These are phyloP conservation scores for Pulveroboletus ravenelii DNA, from an alignment of 768 basidiomycete species.

Conservation along the genomic window DNA sequence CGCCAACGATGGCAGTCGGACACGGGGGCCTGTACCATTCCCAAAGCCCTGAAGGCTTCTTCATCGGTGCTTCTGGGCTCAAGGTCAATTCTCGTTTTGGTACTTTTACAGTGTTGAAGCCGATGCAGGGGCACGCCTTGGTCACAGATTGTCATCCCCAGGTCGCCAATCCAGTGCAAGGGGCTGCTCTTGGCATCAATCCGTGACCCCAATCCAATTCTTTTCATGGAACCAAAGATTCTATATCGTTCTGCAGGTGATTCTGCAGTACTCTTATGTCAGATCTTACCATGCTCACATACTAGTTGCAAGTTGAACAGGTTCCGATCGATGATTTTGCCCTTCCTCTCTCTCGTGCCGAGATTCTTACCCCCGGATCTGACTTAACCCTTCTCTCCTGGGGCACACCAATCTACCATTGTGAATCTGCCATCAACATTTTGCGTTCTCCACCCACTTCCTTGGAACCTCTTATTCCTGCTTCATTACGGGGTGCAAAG, in stretches of 20 bases:
- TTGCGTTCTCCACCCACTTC: constrained; percentile 61
- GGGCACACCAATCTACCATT: constrained; percentile 92
- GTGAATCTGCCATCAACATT: constrained; percentile 77
- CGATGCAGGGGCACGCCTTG: neutral
- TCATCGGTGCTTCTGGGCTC: constrained; percentile 84
- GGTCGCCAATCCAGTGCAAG: constrained; percentile 94
- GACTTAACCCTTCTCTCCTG: constrained; percentile 90
- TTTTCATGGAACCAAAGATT: constrained; percentile 95
- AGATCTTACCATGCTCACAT: constrained; percentile 2
- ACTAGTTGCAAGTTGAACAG: constrained; percentile 62
- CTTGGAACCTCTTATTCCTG: constrained; percentile 62
- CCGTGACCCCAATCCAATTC: constrained; percentile 88
- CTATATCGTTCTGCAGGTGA: constrained; percentile 84
- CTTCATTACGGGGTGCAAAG: constrained; percentile 58
- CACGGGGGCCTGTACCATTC: constrained; percentile 94
- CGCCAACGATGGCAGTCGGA: constrained; percentile 88
- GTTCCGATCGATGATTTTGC: constrained; percentile 85
- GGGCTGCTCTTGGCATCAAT: constrained; percentile 83
- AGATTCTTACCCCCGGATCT: constrained; percentile 64
- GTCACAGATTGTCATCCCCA: constrained; percentile 73
- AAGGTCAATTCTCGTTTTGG: constrained; percentile 48
- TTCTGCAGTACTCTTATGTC: neutral
- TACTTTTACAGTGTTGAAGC: neutral
- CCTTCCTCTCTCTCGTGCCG: constrained; percentile 80
- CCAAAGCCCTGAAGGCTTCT: constrained; percentile 93